A percentile compares a stretch with the other conserved stretches of the same genome.
Evolutionary conservation across 1,284 basidiomycete genomes (phyloP).

Genomic region (Naganishia albida): DNA sequence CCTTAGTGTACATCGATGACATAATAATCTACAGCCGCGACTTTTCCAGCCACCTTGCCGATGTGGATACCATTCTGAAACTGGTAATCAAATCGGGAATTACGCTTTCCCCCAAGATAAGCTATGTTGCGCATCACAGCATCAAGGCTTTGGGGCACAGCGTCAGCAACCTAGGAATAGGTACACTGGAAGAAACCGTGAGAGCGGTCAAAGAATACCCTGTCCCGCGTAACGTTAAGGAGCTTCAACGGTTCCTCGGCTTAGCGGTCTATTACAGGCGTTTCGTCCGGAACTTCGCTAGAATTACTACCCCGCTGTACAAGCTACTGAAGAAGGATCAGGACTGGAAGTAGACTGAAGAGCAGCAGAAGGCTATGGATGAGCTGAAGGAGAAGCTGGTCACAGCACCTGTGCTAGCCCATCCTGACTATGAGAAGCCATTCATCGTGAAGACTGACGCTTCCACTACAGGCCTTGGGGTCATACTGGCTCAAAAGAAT

Average conservation of each 20-base stretch:
- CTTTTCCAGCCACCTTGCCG: conserved; percentile 15
- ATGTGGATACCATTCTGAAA: conserved; percentile 17
- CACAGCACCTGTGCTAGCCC: conserved; percentile 8
- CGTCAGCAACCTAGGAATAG: conserved; percentile 30
- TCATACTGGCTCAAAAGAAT: conserved; percentile 12
- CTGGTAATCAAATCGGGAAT: conserved; percentile 28
- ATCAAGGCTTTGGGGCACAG: conserved; percentile 21
- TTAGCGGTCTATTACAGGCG: conserved; percentile 23
- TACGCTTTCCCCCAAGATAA: conserved; percentile 27
- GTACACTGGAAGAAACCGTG: conserved; percentile 15
- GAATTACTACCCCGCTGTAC: conserved; percentile 5
- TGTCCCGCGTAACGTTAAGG: conserved; percentile 11
- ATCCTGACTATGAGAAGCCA: conserved; percentile 27
- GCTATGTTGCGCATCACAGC: conserved; percentile 13
- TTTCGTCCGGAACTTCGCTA: conserved; percentile 23
- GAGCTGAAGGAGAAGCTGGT: conserved; percentile 14
- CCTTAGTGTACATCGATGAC: conserved; percentile 34
- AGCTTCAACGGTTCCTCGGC: conserved; percentile 24
- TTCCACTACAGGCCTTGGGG: conserved; percentile 22
- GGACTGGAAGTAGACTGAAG: conserved; percentile 7
- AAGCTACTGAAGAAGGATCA: conserved; percentile 17
- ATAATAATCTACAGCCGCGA: conserved; percentile 33
- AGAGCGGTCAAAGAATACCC: conserved; percentile 18
- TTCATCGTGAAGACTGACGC: conserved; percentile 31
- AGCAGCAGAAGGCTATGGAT: conserved; percentile 17